These are phyloP conservation scores for Amphibolis antarctica DNA, from an alignment of 106 monocot species.

Conservation along the genomic window DNA sequence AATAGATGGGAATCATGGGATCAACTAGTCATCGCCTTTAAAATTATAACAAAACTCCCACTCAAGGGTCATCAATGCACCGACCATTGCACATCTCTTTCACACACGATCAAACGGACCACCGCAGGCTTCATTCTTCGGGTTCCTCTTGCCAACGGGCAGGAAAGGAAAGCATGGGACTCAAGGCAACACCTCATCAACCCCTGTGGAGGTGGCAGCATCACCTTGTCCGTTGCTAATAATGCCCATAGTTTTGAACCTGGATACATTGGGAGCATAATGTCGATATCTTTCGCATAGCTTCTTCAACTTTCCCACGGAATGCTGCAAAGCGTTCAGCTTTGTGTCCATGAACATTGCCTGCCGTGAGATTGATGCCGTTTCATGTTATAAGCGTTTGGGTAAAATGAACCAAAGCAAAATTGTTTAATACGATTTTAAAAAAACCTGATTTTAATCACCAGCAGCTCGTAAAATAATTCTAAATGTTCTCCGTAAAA, in stretches of 20 bases:
- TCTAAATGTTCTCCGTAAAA: too few species aligned
- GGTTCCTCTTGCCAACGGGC: too few species aligned
- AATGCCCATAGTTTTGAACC: slow-evolving; percentile 3
- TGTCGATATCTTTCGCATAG: slow-evolving; percentile 18
- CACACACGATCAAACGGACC: slow-evolving; percentile 8
- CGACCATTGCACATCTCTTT: not conserved
- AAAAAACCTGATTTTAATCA: too few species aligned
- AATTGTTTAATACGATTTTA: too few species aligned
- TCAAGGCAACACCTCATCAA: slow-evolving; percentile 1
- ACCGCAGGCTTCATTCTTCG: slow-evolving; percentile 16
- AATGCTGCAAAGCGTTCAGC: slow-evolving; percentile 23
- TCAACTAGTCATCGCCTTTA: too few species aligned
- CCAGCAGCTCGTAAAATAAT: too few species aligned
- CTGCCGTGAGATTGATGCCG: slow-evolving; percentile 6
- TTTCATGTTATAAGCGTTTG: too few species aligned
- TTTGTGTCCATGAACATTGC: slow-evolving; percentile 23
- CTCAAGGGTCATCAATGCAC: too few species aligned
- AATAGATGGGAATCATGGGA: too few species aligned
- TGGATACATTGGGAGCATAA: not conserved
- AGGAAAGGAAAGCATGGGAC: not conserved
- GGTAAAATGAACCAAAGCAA: too few species aligned
- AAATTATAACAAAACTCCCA: too few species aligned
- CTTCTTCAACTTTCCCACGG: slow-evolving; percentile 13
- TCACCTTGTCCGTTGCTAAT: not conserved
- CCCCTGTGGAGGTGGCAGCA: not conserved